A percentile compares a stretch with the other conserved stretches of the same genome.
These are phyloP conservation scores for Fusarium sp. DNA, from an alignment of 2,329 filamentous ascomycete species.

Conservation along the genomic window DNA sequence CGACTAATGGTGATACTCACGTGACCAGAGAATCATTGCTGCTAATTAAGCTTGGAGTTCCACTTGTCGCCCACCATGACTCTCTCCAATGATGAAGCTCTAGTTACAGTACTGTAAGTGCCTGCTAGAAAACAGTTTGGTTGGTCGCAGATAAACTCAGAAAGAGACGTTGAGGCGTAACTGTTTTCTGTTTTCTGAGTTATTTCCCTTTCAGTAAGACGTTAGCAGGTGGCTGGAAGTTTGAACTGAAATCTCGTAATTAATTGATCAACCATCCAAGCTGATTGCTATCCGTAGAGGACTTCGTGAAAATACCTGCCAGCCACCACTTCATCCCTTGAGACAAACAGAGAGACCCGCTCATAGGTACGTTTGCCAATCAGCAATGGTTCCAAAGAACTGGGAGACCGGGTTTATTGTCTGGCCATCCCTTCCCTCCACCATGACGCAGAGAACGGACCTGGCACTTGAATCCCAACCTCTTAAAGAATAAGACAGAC, in stretches of 20 bases:
- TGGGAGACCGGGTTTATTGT: not conserved
- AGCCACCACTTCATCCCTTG: constrained; percentile 15
- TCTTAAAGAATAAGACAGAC: constrained; percentile 13
- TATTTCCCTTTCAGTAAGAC: not conserved
- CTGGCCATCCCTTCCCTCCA: not conserved
- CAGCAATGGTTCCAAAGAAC: constrained; percentile 8
- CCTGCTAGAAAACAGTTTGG: not conserved
- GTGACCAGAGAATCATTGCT: constrained; percentile 7
- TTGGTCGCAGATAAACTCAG: not conserved
- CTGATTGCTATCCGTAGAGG: not conserved
- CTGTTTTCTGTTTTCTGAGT: constrained; percentile 6
- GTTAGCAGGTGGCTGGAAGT: not conserved
- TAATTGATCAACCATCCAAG: not conserved
- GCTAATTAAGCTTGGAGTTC: not conserved
- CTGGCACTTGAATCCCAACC: constrained; percentile 17
- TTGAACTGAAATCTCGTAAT: not conserved
- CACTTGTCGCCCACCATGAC: not conserved
- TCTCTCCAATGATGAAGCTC: not conserved
- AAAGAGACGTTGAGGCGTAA: not conserved
- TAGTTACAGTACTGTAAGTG: not conserved
- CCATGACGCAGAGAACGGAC: constrained; percentile 19
- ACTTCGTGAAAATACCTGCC: constrained; percentile 9
- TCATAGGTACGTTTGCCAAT: constrained; percentile 9
- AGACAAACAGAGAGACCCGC: not conserved
- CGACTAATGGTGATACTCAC: constrained; percentile 10